Evolutionary conservation across 2,329 filamentous ascomycete species (phyloP).

Genomic region (Uncinocarpus reesii): DNA sequence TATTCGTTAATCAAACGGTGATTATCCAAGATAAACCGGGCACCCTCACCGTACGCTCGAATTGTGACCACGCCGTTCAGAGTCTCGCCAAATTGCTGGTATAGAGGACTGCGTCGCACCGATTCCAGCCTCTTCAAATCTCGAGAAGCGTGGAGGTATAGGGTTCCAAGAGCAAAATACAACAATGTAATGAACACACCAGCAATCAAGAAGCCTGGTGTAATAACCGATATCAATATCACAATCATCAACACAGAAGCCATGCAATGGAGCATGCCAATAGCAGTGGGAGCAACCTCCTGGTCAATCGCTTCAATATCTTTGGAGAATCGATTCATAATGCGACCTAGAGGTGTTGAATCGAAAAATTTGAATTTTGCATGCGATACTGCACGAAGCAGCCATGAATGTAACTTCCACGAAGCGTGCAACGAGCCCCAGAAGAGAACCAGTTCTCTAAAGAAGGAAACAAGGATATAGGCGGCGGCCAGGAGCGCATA

Average conservation of each 20-base stretch:
- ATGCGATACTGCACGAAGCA: conserved; percentile 70
- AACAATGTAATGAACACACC: conserved; percentile 72
- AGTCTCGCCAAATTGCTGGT: conserved; percentile 97
- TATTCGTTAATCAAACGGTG: conserved; percentile 79
- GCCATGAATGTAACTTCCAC: conserved; percentile 64
- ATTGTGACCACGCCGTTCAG: conserved; percentile 92
- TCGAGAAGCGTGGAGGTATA: conserved; percentile 87
- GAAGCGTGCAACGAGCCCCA: conserved; percentile 84
- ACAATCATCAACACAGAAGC: conserved; percentile 73
- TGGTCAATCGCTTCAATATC: conserved; percentile 92
- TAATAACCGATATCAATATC: conserved; percentile 75
- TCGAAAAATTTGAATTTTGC: conserved; percentile 98
- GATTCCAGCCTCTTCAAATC: conserved; percentile 93
- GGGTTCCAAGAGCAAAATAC: conserved; percentile 71
- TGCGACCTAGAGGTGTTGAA: conserved; percentile 82
- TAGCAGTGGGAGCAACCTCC: conserved; percentile 85
- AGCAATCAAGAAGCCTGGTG: conserved; percentile 80
- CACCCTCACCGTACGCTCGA: conserved; percentile 87
- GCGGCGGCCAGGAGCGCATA: conserved; percentile 70
- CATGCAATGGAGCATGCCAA: conserved; percentile 58
- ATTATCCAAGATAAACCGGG: conserved; percentile 88
- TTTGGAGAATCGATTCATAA: conserved; percentile 98
- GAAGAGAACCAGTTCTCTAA: conserved; percentile 81
- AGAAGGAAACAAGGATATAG: conserved; percentile 70
- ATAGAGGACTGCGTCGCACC: conserved; percentile 83